phyloP scores from a whole-genome alignment of 306 rosid species.

The Heteromeles arbutifolia region DNA sequence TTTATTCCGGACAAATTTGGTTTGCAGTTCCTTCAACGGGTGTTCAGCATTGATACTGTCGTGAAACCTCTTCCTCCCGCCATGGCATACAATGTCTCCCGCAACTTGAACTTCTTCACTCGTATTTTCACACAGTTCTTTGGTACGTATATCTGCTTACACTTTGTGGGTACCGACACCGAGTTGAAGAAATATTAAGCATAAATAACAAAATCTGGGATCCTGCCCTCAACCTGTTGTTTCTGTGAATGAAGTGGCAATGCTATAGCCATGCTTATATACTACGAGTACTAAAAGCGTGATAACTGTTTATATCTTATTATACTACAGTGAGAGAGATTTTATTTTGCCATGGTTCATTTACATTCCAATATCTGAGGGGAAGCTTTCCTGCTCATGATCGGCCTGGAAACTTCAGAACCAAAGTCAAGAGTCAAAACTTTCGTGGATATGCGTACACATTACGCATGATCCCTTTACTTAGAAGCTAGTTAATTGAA shows the following conservation, averaged over 20 bases:
- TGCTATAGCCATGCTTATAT: neutral
- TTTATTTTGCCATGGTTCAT: neutral
- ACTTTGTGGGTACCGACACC: neutral
- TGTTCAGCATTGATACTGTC: constrained; percentile 78
- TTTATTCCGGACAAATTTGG: constrained; percentile 2
- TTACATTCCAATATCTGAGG: no score
- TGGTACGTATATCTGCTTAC: constrained; percentile 48
- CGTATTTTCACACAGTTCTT: constrained; percentile 94
- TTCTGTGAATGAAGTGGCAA: neutral
- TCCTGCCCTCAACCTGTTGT: neutral
- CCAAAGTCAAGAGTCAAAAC: neutral
- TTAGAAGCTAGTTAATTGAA: neutral
- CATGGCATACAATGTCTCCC: constrained; percentile 80
- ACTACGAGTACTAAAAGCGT: neutral
- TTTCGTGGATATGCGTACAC: neutral
- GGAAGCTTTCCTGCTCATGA: neutral
- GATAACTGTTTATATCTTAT: neutral
- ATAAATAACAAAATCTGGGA: neutral
- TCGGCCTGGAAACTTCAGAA: neutral
- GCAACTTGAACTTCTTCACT: constrained; percentile 92
- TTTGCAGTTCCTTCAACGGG: constrained; percentile 87
- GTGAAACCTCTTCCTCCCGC: constrained; percentile 91
- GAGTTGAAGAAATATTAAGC: neutral
- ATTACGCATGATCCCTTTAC: neutral
- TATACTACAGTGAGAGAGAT: neutral